Base-by-base conservation (phyloP, 768 basidiomycete genomes). In the Termitomyces sp. region DNA sequence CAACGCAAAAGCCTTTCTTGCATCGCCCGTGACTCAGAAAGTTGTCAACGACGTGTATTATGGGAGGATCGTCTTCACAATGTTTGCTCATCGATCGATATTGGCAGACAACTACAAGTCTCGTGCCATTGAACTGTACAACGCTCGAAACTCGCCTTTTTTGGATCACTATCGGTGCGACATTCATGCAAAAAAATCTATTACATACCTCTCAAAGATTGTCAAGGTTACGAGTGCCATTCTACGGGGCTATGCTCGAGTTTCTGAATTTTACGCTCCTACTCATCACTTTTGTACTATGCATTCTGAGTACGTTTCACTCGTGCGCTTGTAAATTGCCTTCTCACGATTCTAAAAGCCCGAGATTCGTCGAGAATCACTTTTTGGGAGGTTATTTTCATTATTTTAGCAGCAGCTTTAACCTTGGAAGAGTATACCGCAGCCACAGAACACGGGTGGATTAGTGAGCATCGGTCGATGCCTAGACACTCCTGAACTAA, bases 31-130 rank as follows among this genome's bases (percentile, higher is more conserved):
- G 24, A 85, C 92, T 3, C 95, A 98, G 69, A 85, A 85, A 54
- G 87, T 97, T 28, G 83, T 98, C 36, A 86, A 87, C 63, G 89
- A 94, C 54, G 91, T 99, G 50, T 90, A 94, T 70, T 76, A 82
- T 3, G 96, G 90, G n/a, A 79, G 82, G 7, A 82, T 92, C 34
- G 78, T 90, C 16, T 88, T 88, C 60, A 82, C 86, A 10, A 72
- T 81, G 54, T 69, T 81, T 5, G 77, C 82, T 7, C 81, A 74
- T 49, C 85, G 87, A 26, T 89, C 93, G 1, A 81, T 98, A 51
- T 78, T 98, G 8, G 86, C 88, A 18, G 96, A 98, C 70, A 90
- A 92, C 66, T 98, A 98, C 75, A 93, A 91, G 72, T 83, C 81
- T 33, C 81, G 81, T 42, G 82, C 82, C 18, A 91, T 88, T 61